Base-by-base conservation (phyloP, 306 rosid species). In the Dryas alaskensis region DNA sequence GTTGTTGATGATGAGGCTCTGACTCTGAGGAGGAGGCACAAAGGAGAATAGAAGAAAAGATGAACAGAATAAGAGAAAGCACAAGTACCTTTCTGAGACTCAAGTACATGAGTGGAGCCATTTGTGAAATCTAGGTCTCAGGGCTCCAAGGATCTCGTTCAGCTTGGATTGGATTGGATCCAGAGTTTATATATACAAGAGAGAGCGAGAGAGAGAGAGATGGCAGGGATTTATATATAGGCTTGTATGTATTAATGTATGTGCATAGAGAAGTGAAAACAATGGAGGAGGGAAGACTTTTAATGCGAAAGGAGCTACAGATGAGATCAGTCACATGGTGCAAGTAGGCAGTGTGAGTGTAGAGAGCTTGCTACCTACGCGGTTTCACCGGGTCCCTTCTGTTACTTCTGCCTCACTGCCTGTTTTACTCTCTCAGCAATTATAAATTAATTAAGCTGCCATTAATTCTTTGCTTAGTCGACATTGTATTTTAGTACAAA, bases 71-170 rank as follows among this genome's bases (percentile, higher is more conserved):
- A 50, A 87, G 65, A 69, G 69, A 81, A 60, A 89, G 51, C 12
- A 87, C 12, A 44, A 85, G 69, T 49, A 88, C 79, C 79, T 80
- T 86, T 76, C 72, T 80, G 80, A 14, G 16, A 69, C 76, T 22
- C 64, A 68, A 46, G 84, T 77, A 71, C 74, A 70, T 0, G 14
- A 57, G 80, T 81, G 85, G 89, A 89, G 91, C 89, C 97, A 94
- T 94, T 71, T 51, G 54, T 42, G 57, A 66, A 25, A 27, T 65
- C 44, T 17, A 65, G 84, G 70, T 73, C 73, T 76, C 8, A 19
- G 14, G n/a, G 54, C 65, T 65, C 62, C 68, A 48, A 31, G 73
- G 83, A 82, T 72, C 79, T 57, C 14, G 64, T 31, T 60, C 7
- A 19, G 4, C 49, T 31, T 1, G 47, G 57, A 25, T n/a, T 40